Conservation (phyloP, 192 early-diverging fungal genomes). For the Martensiomyces pterosporus region DNA sequence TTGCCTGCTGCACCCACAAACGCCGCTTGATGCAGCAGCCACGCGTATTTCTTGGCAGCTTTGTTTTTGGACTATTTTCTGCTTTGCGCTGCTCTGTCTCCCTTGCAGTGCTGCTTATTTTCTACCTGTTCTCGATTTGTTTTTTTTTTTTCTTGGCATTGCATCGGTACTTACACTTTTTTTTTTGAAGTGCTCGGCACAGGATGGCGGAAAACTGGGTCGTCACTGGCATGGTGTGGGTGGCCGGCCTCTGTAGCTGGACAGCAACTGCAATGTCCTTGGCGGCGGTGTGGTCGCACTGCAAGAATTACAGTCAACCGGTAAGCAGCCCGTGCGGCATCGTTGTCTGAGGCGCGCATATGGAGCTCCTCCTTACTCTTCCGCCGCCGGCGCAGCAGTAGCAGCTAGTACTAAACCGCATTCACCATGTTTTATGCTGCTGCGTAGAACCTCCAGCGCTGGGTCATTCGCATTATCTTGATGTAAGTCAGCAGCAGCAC, state of each 20-base stretch:
- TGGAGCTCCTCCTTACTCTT: no score
- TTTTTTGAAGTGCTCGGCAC: no score
- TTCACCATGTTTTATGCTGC: no score
- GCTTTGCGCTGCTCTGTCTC: no score
- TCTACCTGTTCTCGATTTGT: no score
- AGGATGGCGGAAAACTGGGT: slow-evolving; percentile 26
- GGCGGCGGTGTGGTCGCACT: slow-evolving; percentile 47
- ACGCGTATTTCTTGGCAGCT: slow-evolving; percentile 1
- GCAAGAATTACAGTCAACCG: slow-evolving; percentile 52
- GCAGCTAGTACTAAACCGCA: no score
- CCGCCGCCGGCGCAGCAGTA: no score
- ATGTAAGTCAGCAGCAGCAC: no score
- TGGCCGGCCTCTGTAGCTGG: slow-evolving; percentile 44
- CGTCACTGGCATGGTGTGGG: slow-evolving; percentile 38
- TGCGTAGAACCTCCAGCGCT: slow-evolving; percentile 59
- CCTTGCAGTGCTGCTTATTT: no score
- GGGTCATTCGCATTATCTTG: slow-evolving; percentile 62
- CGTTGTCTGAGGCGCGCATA: no score
- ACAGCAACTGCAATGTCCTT: slow-evolving; percentile 45
- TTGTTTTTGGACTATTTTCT: neutral
- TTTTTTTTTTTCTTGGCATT: neutral
- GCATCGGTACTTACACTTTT: neutral
- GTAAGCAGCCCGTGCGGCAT: no score
- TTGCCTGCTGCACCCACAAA: slow-evolving; percentile 1
- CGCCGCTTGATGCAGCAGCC: no score